phyloP scores from a whole-genome alignment of 1,139 yeast species.

The Meyerozyma carpophila region DNA sequence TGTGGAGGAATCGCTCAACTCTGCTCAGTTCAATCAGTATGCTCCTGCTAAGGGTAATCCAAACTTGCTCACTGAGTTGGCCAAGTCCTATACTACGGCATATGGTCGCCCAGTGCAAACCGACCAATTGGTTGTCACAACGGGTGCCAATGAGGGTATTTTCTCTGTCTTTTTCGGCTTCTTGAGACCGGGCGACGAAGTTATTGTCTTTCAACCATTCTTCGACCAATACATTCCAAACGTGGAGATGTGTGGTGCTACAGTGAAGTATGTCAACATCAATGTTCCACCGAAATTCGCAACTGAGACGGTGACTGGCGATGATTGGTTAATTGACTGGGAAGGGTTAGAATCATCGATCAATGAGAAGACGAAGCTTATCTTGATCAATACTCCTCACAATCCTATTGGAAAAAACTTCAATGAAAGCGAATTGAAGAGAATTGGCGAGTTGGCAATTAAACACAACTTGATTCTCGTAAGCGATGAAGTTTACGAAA shows the following conservation, averaged over 20 bases:
- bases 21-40: constrained; percentile 79
- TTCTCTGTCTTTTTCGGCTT: constrained; percentile 80
- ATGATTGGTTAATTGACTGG: constrained; percentile 85
- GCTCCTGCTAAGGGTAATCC: constrained; percentile 90
- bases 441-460: constrained; percentile 77
- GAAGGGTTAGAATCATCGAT: constrained; percentile 67
- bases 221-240: constrained; percentile 95
- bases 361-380: constrained; percentile 70
- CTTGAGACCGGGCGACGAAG: constrained; percentile 86
- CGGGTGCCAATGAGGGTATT: constrained; percentile 98
- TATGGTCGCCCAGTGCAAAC: constrained; percentile 56
- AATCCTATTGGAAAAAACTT: constrained; percentile 94
- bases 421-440: constrained; percentile 62
- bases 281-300: constrained; percentile 77
- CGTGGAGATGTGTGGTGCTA: constrained; percentile 90
- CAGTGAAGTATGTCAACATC: constrained; percentile 76
- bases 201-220: constrained; percentile 94
- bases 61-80: constrained; percentile 60
- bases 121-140: constrained; percentile 75
- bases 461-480: constrained; percentile 75
- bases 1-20: constrained; percentile 68
- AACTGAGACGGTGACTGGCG: constrained; percentile 61
- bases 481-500: constrained; percentile 94
- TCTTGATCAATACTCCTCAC: constrained; percentile 90
- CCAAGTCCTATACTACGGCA: constrained; percentile 64